These are phyloP conservation scores for Astrothelium macrocarpum DNA, from an alignment of 495 filamentous ascomycete genomes.

Conservation along the genomic window DNA sequence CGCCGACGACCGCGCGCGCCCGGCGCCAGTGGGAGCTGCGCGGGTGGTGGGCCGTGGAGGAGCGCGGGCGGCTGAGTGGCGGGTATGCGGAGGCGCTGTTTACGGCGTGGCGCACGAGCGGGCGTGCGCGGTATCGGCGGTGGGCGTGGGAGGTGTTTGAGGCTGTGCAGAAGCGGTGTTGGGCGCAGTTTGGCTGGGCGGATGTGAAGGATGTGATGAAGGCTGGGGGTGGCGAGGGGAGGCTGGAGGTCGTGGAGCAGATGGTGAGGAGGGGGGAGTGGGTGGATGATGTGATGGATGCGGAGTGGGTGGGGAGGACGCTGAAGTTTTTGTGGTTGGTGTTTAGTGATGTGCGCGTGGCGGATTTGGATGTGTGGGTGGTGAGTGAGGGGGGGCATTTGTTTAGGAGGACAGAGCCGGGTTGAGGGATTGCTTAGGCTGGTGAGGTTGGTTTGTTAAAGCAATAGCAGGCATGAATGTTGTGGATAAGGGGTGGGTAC, in stretches of 20 bases:
- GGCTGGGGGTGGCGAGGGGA: background rate
- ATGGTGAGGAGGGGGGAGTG: slow-evolving; percentile 1
- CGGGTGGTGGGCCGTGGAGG: slow-evolving; percentile 20
- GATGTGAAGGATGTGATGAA: slow-evolving; percentile 1
- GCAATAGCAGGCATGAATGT: background rate
- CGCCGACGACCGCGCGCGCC: slow-evolving; percentile 12
- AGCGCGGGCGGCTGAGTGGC: background rate
- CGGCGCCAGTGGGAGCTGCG: slow-evolving; percentile 11
- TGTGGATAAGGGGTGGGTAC: too few relatives aligned
- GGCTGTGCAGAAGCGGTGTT: background rate
- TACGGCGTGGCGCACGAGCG: slow-evolving; percentile 3
- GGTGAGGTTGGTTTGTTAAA: too few relatives aligned
- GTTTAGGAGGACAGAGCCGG: slow-evolving; percentile 8
- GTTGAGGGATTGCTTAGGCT: background rate
- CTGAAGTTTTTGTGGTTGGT: slow-evolving; percentile 8
- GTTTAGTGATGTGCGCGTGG: slow-evolving; percentile 7
- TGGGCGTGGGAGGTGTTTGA: slow-evolving; percentile 10
- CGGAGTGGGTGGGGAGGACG: background rate
- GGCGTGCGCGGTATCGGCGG: slow-evolving; percentile 1
- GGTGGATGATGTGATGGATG: slow-evolving; percentile 7
- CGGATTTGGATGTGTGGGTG: slow-evolving; percentile 10
- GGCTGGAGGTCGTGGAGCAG: background rate
- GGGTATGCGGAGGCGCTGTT: slow-evolving; percentile 8
- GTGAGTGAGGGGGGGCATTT: slow-evolving; percentile 7
- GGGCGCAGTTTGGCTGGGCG: background rate